Conservation (phyloP, 768 basidiomycete species). For the Phanerodontia chrysosporium region DNA sequence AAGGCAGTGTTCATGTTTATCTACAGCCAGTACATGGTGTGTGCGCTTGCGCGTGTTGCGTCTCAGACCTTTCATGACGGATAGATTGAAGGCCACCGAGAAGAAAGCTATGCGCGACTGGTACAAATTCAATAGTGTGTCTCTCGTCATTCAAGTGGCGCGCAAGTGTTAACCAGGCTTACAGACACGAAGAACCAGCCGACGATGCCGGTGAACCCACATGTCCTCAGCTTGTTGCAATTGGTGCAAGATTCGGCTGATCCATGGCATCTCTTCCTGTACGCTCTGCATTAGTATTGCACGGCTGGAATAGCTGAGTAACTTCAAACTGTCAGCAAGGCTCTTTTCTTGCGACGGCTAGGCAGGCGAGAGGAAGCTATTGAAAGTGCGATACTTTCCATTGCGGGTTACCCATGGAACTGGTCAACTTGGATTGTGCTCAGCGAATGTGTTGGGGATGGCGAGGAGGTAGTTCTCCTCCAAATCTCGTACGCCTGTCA, state of each 20-base stretch:
- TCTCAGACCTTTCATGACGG: constrained; percentile 8
- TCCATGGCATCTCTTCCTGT: constrained; percentile 86
- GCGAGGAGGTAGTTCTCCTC: constrained; percentile 67
- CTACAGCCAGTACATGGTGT: constrained; percentile 85
- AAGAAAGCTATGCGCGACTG: constrained; percentile 78
- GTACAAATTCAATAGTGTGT: constrained; percentile 77
- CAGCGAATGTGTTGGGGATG: constrained; percentile 73
- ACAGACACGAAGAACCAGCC: constrained; percentile 70
- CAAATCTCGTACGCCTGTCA: constrained; percentile 17
- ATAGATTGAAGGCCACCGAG: constrained; percentile 63
- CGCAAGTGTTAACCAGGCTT: background rate
- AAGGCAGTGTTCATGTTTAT: constrained; percentile 73
- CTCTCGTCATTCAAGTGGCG: background rate
- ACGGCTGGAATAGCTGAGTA: constrained; percentile 8
- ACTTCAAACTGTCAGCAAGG: constrained; percentile 52
- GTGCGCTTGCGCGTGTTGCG: constrained; percentile 24
- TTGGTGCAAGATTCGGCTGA: constrained; percentile 57
- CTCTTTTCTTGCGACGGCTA: constrained; percentile 75
- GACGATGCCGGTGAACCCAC: constrained; percentile 58
- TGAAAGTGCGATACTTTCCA: constrained; percentile 71
- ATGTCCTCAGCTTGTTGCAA: constrained; percentile 54
- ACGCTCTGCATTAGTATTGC: constrained; percentile 21
- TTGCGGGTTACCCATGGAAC: constrained; percentile 82
- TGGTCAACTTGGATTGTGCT: constrained; percentile 91
- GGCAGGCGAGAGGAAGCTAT: constrained; percentile 83